phyloP scores from a whole-genome alignment of 2,329 filamentous ascomycete genomes.

The Teratosphaeria epicoccoides region DNA sequence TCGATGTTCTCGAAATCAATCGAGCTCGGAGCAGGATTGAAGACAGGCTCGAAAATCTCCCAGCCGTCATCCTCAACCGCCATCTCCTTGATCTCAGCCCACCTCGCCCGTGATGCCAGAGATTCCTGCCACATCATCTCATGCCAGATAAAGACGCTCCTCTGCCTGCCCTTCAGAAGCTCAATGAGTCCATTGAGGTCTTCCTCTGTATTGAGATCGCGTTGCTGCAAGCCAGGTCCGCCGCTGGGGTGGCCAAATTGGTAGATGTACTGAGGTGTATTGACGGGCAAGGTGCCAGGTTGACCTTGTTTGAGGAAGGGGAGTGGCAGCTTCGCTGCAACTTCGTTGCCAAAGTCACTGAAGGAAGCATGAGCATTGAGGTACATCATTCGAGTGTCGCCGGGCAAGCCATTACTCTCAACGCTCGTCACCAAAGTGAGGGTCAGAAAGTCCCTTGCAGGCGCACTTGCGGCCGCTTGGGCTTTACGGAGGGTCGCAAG shows the following conservation, averaged over 20 bases:
- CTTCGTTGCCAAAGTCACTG: neutral
- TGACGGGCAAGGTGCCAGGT: neutral
- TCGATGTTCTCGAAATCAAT: neutral
- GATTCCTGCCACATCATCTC: neutral
- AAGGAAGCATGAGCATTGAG: neutral
- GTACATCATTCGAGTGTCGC: neutral
- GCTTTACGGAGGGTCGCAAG: neutral
- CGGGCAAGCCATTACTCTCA: neutral
- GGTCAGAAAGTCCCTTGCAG: neutral
- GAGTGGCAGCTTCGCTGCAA: neutral
- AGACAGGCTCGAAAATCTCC: neutral
- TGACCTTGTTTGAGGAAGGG: neutral
- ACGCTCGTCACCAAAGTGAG: neutral
- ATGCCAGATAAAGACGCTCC: neutral
- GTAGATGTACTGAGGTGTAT: neutral
- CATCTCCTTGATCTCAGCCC: neutral
- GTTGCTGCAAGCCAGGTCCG: neutral
- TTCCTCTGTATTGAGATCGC: neutral
- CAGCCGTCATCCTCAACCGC: neutral
- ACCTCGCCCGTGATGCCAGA: neutral
- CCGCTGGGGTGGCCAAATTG: neutral
- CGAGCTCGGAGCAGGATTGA: neutral
- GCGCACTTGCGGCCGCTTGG: neutral
- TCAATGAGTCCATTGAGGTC: neutral
- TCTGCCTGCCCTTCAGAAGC: neutral